Evolutionary conservation across 2,329 filamentous ascomycete genomes (phyloP), one percentile per base, ranked within the genome.

Genomic region (Colletotrichum graminicola): DNA sequence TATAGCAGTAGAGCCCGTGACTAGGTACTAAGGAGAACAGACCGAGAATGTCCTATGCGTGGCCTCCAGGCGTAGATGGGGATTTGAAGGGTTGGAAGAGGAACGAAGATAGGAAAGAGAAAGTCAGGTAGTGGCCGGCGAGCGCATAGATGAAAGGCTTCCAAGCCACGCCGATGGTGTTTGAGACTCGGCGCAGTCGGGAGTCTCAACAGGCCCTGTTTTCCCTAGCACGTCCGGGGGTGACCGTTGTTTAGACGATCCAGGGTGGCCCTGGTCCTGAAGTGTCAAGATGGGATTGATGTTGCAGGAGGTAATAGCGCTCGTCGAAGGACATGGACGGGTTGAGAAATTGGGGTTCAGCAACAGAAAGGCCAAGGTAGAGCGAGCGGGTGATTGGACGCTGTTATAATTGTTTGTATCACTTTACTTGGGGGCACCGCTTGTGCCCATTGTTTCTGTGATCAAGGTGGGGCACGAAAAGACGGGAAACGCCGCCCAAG

Each of bases 161-260:
- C 69, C 69, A 69, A 72, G 69, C 69, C 66, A 72, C 69, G 60
- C 59, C 36, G 69, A 54, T 69, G 60, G 65, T 72, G 69, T 72
- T 72, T 72, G 69, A 72, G 66, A 69, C 60, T 55, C 51, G 51
- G 66, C 39, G 66, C 54, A 64, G 69, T 69, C 60, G 65, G 29
- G 59, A 68, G 68, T 71, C 68, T 67, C 66, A 69, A 66, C 49
- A 47, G 69, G 69, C 69, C 69, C 69, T 72, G 65, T 72, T 69
- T 70, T 59, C 65, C 59, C 54, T 69, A 54, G 32, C 56, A 66
- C 39, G 51, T 62, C 67, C 57, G 51, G 67, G 64, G 67, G n/a
- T 71, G 51, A 47, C 67, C 67, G 69, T 60, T 60, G 69, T 72
- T 68, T 55, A 16, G 59, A 55, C 16, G 59, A 64, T 64, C 69